Base-by-base conservation (phyloP, 257 asterid species). In the Solanum paucissectum region DNA sequence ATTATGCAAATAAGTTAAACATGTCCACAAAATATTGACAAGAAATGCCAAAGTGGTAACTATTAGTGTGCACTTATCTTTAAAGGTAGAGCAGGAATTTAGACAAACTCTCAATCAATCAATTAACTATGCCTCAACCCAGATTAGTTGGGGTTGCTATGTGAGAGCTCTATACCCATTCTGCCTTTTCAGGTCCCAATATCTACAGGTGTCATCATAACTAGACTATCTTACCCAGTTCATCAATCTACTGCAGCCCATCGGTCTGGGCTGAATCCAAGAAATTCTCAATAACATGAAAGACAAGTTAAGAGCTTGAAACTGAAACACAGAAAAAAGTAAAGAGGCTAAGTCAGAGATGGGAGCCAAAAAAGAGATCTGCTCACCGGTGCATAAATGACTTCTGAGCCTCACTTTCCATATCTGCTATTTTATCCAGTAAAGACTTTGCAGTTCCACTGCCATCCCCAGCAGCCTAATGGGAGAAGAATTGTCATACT, bases 351-450 rank as follows among this genome's bases (percentile, higher is more conserved):
- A 18, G 40, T 82, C 42, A 82, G 69, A 82, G 29, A 81, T 29
- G 27, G 42, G 33, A 46, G 29, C 18, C 68, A 29, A 81, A 29
- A 40, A 46, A 32, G 68, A 29, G 29, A 49, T 82, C 83, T 25
- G 89, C 93, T 91, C 87, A 97, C 99, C 99, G 90, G 89, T 97
- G 99, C 99, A 97, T 96, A 83, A 97, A 97, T 85, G 99, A 97
- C 91, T 97, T 97, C 90, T 96, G 98, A 86, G 99, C 99, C 92
- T 96, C 99, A 92, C 97, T 92, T 94, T 97, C 99, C 94, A 91
- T 72, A 32, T 89, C 94, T 86, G 98, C 99, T 91, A 97, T 97
- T 89, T 91, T 94, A 92, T 95, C 96, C 90, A 97, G 91, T 92
- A 97, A 91, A 89, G 92, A 89, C 89, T 95, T 97, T 64, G 99